These are phyloP conservation scores for Mortierella sp. DNA, from an alignment of 371 early-diverging fungal genomes.

Conservation along the genomic window DNA sequence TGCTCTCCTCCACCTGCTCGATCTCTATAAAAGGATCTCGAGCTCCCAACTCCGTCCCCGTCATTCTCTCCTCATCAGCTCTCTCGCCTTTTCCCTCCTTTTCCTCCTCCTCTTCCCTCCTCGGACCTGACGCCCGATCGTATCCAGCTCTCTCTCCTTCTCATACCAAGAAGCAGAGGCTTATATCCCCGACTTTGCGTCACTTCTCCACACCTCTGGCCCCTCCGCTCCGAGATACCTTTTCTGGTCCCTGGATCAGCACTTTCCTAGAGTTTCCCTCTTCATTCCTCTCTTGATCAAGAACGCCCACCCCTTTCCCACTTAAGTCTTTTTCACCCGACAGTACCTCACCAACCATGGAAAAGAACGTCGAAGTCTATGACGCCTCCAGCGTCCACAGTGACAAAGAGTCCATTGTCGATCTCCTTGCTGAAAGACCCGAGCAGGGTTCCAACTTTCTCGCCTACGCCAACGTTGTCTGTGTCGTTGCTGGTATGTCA, in stretches of 20 bases:
- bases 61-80: constrained; percentile 12
- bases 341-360: constrained; percentile 7
- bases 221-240: too few species aligned
- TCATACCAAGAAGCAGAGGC: constrained; percentile 2
- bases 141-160: background rate
- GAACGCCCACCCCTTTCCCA: background rate
- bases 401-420: constrained; percentile 49
- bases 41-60: background rate
- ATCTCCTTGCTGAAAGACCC: constrained; percentile 46
- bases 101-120: constrained; percentile 2
- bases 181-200: too few species aligned
- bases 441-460: constrained; percentile 54
- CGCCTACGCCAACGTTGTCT: constrained; percentile 73
- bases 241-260: too few species aligned
- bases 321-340: background rate
- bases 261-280: background rate
- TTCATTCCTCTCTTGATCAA: background rate
- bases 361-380: constrained; percentile 31
- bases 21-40: constrained; percentile 18
- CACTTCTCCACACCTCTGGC: too few species aligned
- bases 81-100: background rate
- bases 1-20: background rate
- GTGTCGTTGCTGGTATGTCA: constrained; percentile 80
- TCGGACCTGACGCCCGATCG: background rate
- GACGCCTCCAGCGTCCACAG: constrained; percentile 33